Percentiles rank a stretch among this genome's conserved stretches.
Evolutionary conservation across 129 eudicot species (phyloP).

Genomic region (Glebionis coronaria): DNA sequence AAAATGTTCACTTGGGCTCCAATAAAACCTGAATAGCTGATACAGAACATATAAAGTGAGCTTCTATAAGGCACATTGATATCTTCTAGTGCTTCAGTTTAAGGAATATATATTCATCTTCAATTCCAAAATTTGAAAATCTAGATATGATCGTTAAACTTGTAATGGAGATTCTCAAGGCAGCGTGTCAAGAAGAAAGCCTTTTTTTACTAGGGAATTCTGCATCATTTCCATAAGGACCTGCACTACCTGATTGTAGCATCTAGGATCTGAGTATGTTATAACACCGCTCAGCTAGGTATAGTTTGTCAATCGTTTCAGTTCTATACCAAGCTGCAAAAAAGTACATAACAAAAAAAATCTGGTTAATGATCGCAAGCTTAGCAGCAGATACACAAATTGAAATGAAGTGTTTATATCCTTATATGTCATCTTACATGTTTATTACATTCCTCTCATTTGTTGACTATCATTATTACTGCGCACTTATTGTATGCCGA

Average conservation of each 20-base stretch:
- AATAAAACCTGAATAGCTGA: background rate
- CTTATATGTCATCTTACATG: background rate
- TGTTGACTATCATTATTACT: background rate
- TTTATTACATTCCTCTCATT: background rate
- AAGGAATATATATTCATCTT: background rate
- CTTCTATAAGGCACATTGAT: background rate
- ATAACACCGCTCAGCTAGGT: background rate
- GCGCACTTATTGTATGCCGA: background rate
- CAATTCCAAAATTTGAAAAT: background rate
- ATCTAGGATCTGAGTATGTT: background rate
- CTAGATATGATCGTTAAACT: background rate
- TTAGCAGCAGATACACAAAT: background rate
- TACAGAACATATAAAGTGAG: background rate
- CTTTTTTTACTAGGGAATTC: background rate
- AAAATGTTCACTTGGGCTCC: background rate
- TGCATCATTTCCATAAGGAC: background rate
- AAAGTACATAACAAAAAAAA: background rate
- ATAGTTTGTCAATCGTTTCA: background rate
- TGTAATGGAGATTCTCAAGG: background rate
- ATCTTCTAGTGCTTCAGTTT: background rate
- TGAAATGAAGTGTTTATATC: background rate
- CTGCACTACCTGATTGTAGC: background rate
- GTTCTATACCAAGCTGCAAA: background rate
- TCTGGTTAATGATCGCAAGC: background rate
- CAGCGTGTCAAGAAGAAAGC: background rate